These are phyloP conservation scores for Talaromyces amestolkiae DNA, from an alignment of 2,329 filamentous ascomycete genomes.

Conservation along the genomic window DNA sequence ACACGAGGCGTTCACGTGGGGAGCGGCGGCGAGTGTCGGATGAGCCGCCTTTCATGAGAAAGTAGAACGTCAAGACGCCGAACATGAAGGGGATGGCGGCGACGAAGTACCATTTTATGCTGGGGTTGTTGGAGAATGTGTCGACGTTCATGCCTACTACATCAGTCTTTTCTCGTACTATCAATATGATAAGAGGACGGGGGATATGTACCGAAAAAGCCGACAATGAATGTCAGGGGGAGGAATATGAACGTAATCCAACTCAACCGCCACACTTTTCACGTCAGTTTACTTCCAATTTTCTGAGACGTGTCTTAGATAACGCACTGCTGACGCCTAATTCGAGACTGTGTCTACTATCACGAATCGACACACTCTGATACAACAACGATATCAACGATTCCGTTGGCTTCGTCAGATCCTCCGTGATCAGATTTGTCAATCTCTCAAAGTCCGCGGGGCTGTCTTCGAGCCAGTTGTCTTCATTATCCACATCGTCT, in stretches of 20 bases:
- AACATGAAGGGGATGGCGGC: slow-evolving; percentile 46
- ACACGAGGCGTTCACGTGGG: slow-evolving; percentile 49
- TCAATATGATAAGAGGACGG: slow-evolving; percentile 8
- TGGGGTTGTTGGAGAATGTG: slow-evolving; percentile 43
- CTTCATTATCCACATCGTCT: slow-evolving; percentile 30
- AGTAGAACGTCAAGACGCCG: slow-evolving; percentile 48
- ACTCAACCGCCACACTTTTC: slow-evolving; percentile 32
- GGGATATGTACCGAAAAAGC: slow-evolving; percentile 37
- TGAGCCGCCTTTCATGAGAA: slow-evolving; percentile 45
- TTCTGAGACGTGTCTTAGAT: not conserved
- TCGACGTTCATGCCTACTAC: slow-evolving; percentile 44
- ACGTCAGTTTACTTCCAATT: not conserved
- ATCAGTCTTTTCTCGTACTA: slow-evolving; percentile 32
- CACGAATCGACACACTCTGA: slow-evolving; percentile 53
- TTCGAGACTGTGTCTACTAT: slow-evolving; percentile 50
- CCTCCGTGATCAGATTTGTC: slow-evolving; percentile 49
- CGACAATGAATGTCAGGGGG: slow-evolving; percentile 50
- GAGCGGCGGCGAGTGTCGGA: slow-evolving; percentile 44
- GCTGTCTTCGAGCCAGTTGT: slow-evolving; percentile 42
- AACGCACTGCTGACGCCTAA: slow-evolving; percentile 51
- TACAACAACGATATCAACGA: slow-evolving; percentile 54
- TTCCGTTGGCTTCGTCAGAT: slow-evolving; percentile 51
- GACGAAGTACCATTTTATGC: slow-evolving; percentile 53
- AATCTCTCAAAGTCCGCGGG: slow-evolving; percentile 47
- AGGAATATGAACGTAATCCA: slow-evolving; percentile 44